Base-by-base conservation (phyloP, 2,329 filamentous ascomycete genomes). In the Eurotiales sp. region DNA sequence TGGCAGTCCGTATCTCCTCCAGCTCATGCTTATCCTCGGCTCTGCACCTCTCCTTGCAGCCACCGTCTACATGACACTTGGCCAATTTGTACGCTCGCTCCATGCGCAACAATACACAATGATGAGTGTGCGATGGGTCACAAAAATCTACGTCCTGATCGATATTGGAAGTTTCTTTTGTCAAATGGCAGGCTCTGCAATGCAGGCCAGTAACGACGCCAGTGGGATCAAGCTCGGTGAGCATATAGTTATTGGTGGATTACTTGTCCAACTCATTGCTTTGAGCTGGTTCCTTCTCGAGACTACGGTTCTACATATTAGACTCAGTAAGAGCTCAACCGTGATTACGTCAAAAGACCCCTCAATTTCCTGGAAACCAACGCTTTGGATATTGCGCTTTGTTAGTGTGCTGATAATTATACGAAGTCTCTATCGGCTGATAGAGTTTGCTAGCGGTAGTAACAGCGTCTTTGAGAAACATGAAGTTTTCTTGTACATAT, bases 21-120 rank as follows among this genome's bases (percentile, higher is more conserved):
- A 74, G 51, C 62, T 65, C 25, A 63, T 73, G 50, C 60, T 70
- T 21, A 64, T 72, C 39, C 64, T 75, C 3, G 59, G 74, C 10
- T 67, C 70, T 0, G 72, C 73, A 0, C 65, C 70, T 0, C 60
- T 77, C 4, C 67, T 73, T 41, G 69, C 73, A 8, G 74, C 69
- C 0, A 59, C 57, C 10, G 58, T 56, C 43, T 60, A 73, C 58
- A 73, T 72, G 69, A 52, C 65, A 14, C 68, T 75, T 1, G 69
- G 67, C 0, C 69, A 72, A 0, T 60, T 75, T 8, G 69, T 75
- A 17, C 52, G 56, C 3, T 51, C 67, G 11, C 60, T 68, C 4
- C 46, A 66, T 32, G 72, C 67, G 2, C 68, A 75, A 40, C 40
- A 62, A 4, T 59, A 65, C 23, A 64, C 69, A 4, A 48, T 65